Conservation (phyloP, 1,284 basidiomycete species). For the Ceraceosorus guamensis region DNA sequence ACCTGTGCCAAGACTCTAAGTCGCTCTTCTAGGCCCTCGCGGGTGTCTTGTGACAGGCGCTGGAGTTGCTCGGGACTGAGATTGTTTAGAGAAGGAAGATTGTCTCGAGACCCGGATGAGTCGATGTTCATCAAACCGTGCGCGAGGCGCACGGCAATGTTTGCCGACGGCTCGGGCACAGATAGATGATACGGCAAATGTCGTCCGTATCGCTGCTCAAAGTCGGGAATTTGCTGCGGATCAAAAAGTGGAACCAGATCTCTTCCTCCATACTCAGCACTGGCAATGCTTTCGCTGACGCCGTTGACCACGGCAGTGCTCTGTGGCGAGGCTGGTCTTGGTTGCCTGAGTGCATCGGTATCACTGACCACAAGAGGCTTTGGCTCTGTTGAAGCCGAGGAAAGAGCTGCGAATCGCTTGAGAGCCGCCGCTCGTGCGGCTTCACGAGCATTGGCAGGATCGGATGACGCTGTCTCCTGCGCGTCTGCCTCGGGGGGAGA, state of each 20-base stretch:
- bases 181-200: slow-evolving; percentile 22
- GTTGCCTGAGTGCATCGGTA: no score
- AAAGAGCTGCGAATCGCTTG: neutral
- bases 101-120: slow-evolving; percentile 9
- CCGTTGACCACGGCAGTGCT: no score
- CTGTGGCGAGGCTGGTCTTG: no score
- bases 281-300: no score
- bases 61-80: slow-evolving; percentile 52
- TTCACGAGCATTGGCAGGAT: slow-evolving; percentile 14
- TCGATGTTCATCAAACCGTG: no score
- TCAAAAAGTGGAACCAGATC: neutral
- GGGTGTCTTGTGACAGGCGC: slow-evolving; percentile 48
- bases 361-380: no score
- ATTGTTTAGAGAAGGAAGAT: slow-evolving; percentile 9
- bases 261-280: neutral
- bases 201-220: slow-evolving; percentile 24
- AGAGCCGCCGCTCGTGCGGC: slow-evolving; percentile 13
- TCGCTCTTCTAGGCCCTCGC: slow-evolving; percentile 74
- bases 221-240: slow-evolving; percentile 22
- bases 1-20: slow-evolving; percentile 67
- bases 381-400: neutral
- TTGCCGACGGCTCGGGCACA: neutral
- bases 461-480: neutral
- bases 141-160: neutral
- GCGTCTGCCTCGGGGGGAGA: neutral